Evolutionary conservation across 192 early-diverging fungal genomes (phyloP), one percentile per base, ranked within the genome.

Genomic region (Entomortierella parvispora): DNA sequence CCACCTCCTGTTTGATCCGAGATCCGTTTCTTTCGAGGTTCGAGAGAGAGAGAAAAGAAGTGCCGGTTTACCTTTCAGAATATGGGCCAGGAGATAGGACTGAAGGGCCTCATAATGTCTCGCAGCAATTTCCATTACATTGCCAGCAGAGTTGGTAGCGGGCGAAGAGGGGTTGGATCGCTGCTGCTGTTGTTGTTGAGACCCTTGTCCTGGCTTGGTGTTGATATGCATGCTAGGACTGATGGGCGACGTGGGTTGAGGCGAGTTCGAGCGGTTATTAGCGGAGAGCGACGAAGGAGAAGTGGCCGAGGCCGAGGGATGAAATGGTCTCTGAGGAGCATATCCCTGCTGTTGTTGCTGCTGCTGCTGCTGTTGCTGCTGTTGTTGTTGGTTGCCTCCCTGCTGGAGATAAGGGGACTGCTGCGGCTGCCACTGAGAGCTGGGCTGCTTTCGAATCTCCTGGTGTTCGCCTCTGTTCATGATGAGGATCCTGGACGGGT

Each of bases 51-150:
- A 65, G 29, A 3, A 55, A 45, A 6, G 10, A 43, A 22, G 11
- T 34, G 46, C 40, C 28, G 42, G 33, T 64, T 31, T 66, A 67
- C 81, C 81, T 58, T 71, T 78, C 43, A 71, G 55, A 56, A 87
- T 78, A 66, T 86, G 84, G 42, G 82, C 74, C 4, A 69, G 54
- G 46, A 88, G 80, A 51, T 82, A 88, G 17, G 57, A 44, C 52
- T 84, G 81, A 2, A 88, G 79, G 20, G 82, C 72, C 44, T 87
- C 87, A 51, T 87, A 88, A 44, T 88, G 87, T 34, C 70, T 80
- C 6, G 66, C 61, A 32, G 85, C 84, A 52, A 84, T 68, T 25
- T 88, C 86, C 70, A 74, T 80, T 4, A 54, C 72, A 29, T 68
- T 76, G 29, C 58, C 72, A 20, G 48, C 40, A 11, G 65, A n/a